A percentile compares a stretch with the other conserved stretches of the same genome.
Evolutionary conservation across 1,139 yeast genomes (phyloP).

Genomic region (Blastobotrys proliferans): DNA sequence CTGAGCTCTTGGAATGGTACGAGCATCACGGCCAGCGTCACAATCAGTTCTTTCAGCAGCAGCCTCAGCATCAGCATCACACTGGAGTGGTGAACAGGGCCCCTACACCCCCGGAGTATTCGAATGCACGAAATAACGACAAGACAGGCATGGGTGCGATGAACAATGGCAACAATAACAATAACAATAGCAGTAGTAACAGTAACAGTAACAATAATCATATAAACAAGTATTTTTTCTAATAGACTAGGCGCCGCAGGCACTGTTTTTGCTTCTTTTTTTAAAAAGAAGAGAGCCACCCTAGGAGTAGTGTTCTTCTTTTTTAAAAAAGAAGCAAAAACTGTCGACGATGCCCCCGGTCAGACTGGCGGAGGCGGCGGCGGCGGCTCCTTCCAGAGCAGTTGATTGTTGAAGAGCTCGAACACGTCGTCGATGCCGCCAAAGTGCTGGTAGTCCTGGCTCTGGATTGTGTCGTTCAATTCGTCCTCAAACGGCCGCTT

Average conservation of each 20-base stretch:
- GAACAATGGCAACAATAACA: neutral
- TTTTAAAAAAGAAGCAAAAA: too few relatives aligned
- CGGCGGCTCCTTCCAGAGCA: conserved; percentile 12
- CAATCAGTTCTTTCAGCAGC: neutral
- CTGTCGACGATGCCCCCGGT: too few relatives aligned
- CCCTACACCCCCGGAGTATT: too few relatives aligned
- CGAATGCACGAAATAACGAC: neutral
- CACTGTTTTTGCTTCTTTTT: too few relatives aligned
- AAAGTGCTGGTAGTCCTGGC: conserved; percentile 1
- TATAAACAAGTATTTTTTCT: conserved; percentile 13
- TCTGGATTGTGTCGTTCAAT: too few relatives aligned
- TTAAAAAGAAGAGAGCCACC: too few relatives aligned
- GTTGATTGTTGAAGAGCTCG: conserved; percentile 14
- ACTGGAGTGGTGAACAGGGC: neutral
- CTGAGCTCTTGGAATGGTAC: conserved; percentile 2
- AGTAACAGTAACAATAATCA: neutral
- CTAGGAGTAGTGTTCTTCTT: too few relatives aligned
- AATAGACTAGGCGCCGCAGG: too few relatives aligned
- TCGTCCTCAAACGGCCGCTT: too few relatives aligned
- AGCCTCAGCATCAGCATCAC: neutral
- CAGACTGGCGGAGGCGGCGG: too few relatives aligned
- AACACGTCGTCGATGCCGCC: conserved; percentile 15
- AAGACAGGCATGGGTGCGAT: neutral
- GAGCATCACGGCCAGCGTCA: neutral
- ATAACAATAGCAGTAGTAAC: neutral